Base-by-base conservation (phyloP, 805 yeast genomes). In the Lipomyces orientalis region DNA sequence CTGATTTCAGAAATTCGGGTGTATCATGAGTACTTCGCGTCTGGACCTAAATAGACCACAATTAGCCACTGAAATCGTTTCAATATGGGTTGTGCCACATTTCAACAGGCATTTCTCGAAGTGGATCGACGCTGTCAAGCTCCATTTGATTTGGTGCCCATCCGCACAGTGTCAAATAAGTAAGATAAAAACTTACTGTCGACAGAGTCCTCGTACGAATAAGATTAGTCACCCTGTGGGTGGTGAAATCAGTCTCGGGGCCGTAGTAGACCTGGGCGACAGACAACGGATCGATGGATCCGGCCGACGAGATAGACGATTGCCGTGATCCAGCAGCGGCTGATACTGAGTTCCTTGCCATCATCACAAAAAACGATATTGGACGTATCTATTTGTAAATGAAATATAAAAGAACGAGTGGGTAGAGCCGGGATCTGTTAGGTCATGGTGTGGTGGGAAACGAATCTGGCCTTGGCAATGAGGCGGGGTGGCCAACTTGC, bases 241-340 rank as follows among this genome's bases (percentile, higher is more conserved):
- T 62, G 37, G 57, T 62, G 57, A 63, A 51, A 49, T 69, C 72
- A 37, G 67, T 59, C 39, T 76, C 76, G 1, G 90, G 87, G 4
- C 91, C 90, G 76, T 90, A 90, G 76, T 90, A 90, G 33, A 83
- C 80, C 60, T 89, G 93, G 0, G 94, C 85, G n/a, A 80, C 78
- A 19, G 89, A 88, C 70, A 82, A 88, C 0, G 95, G 95, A 75
- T 89, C 88, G 55, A 83, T 58, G 1, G 65, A 60, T n/a, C 72
- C 72, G n/a, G 62, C 54, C 16, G 71, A 64, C 7, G 69, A 64
- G 37, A 43, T 29, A n/a, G 70, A 64, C 12, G 67, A 62, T 16
- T 46, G 51, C 35, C 64, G 64, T 58, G 64, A 55, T 8, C 37
- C 54, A 25, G 55, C 55, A 12, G 55, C 7, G 19, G 49, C 22